Base-by-base conservation (phyloP, 371 early-diverging fungal genomes). In the Mucor circinelloides region DNA sequence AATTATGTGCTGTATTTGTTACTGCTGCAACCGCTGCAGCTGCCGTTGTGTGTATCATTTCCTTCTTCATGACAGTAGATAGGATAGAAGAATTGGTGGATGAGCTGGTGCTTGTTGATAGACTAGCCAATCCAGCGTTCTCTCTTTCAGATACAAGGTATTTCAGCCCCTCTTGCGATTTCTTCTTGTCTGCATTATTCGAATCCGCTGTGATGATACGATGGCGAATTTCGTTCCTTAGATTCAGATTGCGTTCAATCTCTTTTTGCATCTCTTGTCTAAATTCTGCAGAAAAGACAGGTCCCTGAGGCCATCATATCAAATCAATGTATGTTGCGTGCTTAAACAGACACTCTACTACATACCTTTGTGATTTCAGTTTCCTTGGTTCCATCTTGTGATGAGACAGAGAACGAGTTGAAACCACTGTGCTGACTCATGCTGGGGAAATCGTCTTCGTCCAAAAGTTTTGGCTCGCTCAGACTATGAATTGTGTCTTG, bases 401-500 rank as follows among this genome's bases (percentile, higher is more conserved):
- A 76, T 2, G 77, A 77, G 0, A 74, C 67, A 52, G 77, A 75
- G 44, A 61, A 64, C 10, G 70, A 32, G 31, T 60, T 40, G 40
- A 58, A 70, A 1, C 62, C 46, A 40, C 72, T 50, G 58, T 71
- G 46, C 60, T 73, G 50, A 62, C 67, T 54, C 12, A 68, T 63
- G 27, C 74, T 72, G 9, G 73, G 55, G 23, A 74, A 74, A 60
- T 85, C 85, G 31, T 84, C 83, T 32, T 85, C 85, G 48, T 78
- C 79, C 50, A 70, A 66, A 42, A 82, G 48, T 21, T 83, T 76
- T 8, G 82, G 80, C 46, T 85, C 85, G 44, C 83, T 80, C 40
- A 85, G 61, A 27, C 71, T 73, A 42, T 89, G 87, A 54, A 89
- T 89, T 10, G 87, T 88, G 70, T 88, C 87, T 65, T 89, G 90